Conservation (phyloP, 2,329 filamentous ascomycete genomes). For the Xylaria hypoxylon region DNA sequence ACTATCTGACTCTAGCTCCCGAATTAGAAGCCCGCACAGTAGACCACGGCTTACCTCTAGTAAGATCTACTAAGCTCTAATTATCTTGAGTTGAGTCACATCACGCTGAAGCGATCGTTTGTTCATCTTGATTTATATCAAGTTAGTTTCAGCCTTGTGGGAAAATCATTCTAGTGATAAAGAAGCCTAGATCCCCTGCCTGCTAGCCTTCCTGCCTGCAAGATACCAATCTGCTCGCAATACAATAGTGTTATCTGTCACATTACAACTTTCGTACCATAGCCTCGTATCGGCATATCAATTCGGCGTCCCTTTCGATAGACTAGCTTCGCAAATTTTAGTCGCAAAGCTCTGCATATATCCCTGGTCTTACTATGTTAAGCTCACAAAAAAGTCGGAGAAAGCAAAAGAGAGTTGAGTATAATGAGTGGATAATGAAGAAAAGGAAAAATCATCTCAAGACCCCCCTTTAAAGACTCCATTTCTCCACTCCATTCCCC, state of each 20-base stretch:
- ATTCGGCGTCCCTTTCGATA: neutral
- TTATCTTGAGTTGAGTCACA: neutral
- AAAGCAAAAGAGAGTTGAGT: constrained; percentile 18
- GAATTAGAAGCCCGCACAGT: neutral
- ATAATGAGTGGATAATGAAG: constrained; percentile 31
- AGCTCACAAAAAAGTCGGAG: constrained; percentile 4
- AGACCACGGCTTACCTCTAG: neutral
- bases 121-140: neutral
- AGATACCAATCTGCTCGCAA: constrained; percentile 3
- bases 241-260: constrained; percentile 9
- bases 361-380: constrained; percentile 7
- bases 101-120: neutral
- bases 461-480: constrained; percentile 23
- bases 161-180: constrained; percentile 3
- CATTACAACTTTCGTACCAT: constrained; percentile 3
- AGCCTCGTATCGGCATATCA: neutral
- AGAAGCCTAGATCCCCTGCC: neutral
- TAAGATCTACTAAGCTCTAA: neutral
- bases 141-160: neutral
- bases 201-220: neutral
- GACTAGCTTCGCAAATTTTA: neutral
- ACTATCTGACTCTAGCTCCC: neutral
- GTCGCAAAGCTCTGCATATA: constrained; percentile 7
- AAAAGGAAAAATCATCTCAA: constrained; percentile 21
- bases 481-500: constrained; percentile 15